A percentile compares a stretch with the other conserved stretches of the same genome.
phyloP scores from a whole-genome alignment of 148 eudicot genomes.

The Rhododendron ovatum region DNA sequence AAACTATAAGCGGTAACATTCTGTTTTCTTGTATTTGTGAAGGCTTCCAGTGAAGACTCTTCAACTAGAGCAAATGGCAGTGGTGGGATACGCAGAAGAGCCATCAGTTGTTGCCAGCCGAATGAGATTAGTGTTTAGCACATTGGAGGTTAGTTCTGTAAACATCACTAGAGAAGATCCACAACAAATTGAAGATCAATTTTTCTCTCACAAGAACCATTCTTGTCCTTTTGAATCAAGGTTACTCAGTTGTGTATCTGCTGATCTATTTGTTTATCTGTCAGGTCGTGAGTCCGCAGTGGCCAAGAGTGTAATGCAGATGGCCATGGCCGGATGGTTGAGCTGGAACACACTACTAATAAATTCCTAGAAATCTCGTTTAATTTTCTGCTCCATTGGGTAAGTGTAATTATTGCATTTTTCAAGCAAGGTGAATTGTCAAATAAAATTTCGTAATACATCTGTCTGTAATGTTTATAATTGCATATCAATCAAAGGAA shows the following conservation, averaged over 20 bases:
- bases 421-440: not conserved
- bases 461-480: not conserved
- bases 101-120: conserved; percentile 89
- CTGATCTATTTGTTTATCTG: not conserved
- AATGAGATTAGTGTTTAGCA: conserved; percentile 92
- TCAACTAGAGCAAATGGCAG: conserved; percentile 95
- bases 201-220: not conserved
- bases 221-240: not conserved
- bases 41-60: conserved; percentile 99
- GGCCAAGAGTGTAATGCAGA: conserved; percentile 66
- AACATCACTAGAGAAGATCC: not conserved
- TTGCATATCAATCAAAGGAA: not conserved
- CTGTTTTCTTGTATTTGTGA: conserved; percentile 1
- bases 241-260: not conserved
- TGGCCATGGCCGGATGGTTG: not conserved
- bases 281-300: conserved; percentile 97
- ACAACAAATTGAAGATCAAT: not conserved
- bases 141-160: conserved; percentile 63
- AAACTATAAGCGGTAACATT: not conserved
- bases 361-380: not conserved
- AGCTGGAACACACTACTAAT: not conserved
- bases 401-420: not conserved
- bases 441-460: not conserved
- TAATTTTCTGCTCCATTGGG: not conserved
- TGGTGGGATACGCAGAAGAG: conserved; percentile 73